Base-by-base conservation (phyloP, 768 basidiomycete species). In the Calocybe gangraenosa region DNA sequence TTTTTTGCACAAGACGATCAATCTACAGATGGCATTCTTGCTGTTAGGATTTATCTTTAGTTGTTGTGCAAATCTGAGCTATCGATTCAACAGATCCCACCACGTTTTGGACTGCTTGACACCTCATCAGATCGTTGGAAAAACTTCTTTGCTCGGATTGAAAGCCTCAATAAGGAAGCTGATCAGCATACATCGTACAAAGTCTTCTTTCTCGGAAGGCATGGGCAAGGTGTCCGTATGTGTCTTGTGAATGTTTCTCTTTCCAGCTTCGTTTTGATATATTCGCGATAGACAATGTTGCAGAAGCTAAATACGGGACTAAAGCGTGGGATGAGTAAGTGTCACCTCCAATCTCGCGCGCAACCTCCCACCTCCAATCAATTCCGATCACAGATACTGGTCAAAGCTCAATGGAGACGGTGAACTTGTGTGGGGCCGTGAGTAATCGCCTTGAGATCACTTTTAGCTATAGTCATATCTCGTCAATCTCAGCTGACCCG, bases 201-300 rank as follows among this genome's bases (percentile, higher is more conserved):
- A 52, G 65, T 86, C 13, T 65, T 89, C 44, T 76, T 83, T 50
- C 61, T 88, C 2, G 78, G 75, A 2, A 67, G 87, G 52, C 87
- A 91, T 49, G 87, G 87, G 0, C 68, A 89, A 62, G 87, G 86
- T 45, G 75, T 70, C 56, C 87, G 86, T 87, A 61, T 52, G 82
- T 66, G 40, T 13, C 11, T n/a, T 9, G 17, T 34, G 41, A 37
- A 36, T 28, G 28, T n/a, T 9, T 13, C 10, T 21, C 40, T 19
- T 10, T 37, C 21, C 23, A 31, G 30, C 30, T 31, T 31, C 30
- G 30, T 8, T 31, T 31, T 31, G 8, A 8, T 14, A 14, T 8
- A 8, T 8, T 8, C 30, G 30, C 8, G 14, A 31, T 51, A 87
- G 85, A 91, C 61, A 91, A 91, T 49, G 71, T 84, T 0, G 87